Evolutionary conservation across 2,329 filamentous ascomycete species (phyloP).

Genomic region (Fusarium tuaranense): DNA sequence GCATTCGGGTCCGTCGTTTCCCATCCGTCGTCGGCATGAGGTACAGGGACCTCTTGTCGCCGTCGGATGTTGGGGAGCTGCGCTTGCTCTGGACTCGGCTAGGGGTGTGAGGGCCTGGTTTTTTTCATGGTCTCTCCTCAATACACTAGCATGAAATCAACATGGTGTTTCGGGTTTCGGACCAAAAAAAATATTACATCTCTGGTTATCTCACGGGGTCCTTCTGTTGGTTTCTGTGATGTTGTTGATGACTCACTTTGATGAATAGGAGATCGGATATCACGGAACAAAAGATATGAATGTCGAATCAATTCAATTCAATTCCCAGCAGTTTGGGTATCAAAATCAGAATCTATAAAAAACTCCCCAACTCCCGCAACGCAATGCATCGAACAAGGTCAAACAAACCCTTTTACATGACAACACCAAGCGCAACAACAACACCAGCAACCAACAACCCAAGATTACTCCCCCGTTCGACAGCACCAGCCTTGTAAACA

Average conservation of each 20-base stretch:
- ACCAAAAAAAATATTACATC: constrained; percentile 48
- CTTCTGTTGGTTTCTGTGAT: background rate
- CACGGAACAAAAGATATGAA: background rate
- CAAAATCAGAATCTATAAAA: constrained; percentile 29
- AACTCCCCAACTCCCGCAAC: constrained; percentile 27
- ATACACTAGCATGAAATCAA: constrained; percentile 58
- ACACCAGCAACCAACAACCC: constrained; percentile 21
- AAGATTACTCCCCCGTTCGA: constrained; percentile 36
- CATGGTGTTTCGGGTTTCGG: constrained; percentile 55
- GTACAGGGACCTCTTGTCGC: constrained; percentile 43
- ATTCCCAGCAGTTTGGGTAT: constrained; percentile 37
- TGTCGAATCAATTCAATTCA: background rate
- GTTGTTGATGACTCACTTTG: constrained; percentile 16
- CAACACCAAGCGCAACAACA: constrained; percentile 20
- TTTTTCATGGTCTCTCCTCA: constrained; percentile 47
- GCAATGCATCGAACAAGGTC: constrained; percentile 9
- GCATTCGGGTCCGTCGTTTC: constrained; percentile 45
- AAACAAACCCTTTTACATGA: constrained; percentile 9
- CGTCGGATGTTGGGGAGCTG: constrained; percentile 31
- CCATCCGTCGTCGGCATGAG: constrained; percentile 40
- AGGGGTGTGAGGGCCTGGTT: constrained; percentile 43
- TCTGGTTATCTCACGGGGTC: constrained; percentile 22
- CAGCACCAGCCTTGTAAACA: constrained; percentile 43
- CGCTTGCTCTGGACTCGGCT: constrained; percentile 43
- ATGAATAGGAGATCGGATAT: background rate